Evolutionary conservation across 1,284 basidiomycete genomes (phyloP), one percentile per base, ranked within the genome.

Genomic region (Sporisorium sorghi): DNA sequence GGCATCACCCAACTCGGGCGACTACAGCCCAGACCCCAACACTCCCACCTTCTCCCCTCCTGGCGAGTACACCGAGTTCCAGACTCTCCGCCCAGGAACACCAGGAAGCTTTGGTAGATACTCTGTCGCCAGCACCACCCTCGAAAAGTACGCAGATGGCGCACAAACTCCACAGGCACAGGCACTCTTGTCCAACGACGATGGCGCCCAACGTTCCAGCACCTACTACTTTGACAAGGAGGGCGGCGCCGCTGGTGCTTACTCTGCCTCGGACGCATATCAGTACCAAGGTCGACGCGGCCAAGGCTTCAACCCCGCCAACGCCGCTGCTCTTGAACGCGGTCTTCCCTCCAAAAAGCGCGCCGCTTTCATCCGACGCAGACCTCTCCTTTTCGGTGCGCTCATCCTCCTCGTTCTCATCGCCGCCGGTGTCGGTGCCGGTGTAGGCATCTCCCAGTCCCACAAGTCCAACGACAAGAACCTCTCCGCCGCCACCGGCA

Each of bases 221-320:
- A 69, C 76, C 26, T 76, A 78, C 63, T 78, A 76, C 44, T 76
- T 73, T 32, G 55, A 70, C 55, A 78, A 78, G 60, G 65, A 77
- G 17, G 75, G 64, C 33, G 68, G 58, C 10, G 51, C 52, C 8
- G 62, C 73, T 35, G 51, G 59, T 40, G 57, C 46, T 7, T 30
- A 47, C 24, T 24, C 54, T 19, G 72, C 39, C 1, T 47, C 46
- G 32, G 61, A 49, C 28, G 67, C 62, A 19, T 47, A 58, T 17
- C 60, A 64, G 19, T 73, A 73, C 46, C 51, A 58, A 9, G 72
- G 66, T 19, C 58, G 62, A 43, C 58, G 72, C 7, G 72, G 72
- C 35, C 58, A 61, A 10, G 63, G 72, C 21, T 74, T 66, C 62
- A 74, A 70, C 59, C 66, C 72, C 17, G 48, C 60, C 49, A 54